Evolutionary conservation across 2,329 filamentous ascomycete genomes (phyloP), one percentile per base, ranked within the genome.

Genomic region (Arthrinium puccinioides): DNA sequence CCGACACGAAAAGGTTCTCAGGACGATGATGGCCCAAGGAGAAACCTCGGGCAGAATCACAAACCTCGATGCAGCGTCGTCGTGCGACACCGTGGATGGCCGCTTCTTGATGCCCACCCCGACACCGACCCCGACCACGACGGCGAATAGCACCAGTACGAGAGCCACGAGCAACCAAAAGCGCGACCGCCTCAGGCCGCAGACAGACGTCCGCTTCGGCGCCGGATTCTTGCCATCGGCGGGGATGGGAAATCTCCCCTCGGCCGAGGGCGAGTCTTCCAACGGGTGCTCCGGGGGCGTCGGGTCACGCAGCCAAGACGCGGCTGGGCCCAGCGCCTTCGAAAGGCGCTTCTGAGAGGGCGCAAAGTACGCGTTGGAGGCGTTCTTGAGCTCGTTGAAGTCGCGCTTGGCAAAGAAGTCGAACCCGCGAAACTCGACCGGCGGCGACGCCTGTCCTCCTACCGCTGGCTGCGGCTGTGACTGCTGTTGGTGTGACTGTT

Each of bases 141-240:
- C 39, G 14, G 59, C 28, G 6, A 66, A 6, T 9, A 65, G 21
- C 6, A 62, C 33, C 1, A 52, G 37, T 5, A 55, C 34, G 3
- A 55, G 44, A 2, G 52, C 46, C 2, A 64, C 19, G 5, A 64
- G 32, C 7, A 46, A 38, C 61, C 60, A 67, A 28, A 68, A 59
- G 23, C 53, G 39, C 19, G 53, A 51, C 36, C 46, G 55, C 35
- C 43, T 52, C 32, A 62, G 23, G 3, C 60, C 53, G 27, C 55
- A 49, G 39, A 49, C 53, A 9, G 14, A n/a, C 24, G 19, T 38
- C 18, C 44, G 39, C 21, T 50, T 44, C 9, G 30, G 27, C 25
- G 36, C 39, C 24, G 42, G 38, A 11, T 32, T 41, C 28, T 42
- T 40, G 16, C 41, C 40, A 9, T 33, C 26, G 2, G 38, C 23